Evolutionary conservation across 805 yeast genomes (phyloP).

Genomic region (Saccharomycopsis sp.): DNA sequence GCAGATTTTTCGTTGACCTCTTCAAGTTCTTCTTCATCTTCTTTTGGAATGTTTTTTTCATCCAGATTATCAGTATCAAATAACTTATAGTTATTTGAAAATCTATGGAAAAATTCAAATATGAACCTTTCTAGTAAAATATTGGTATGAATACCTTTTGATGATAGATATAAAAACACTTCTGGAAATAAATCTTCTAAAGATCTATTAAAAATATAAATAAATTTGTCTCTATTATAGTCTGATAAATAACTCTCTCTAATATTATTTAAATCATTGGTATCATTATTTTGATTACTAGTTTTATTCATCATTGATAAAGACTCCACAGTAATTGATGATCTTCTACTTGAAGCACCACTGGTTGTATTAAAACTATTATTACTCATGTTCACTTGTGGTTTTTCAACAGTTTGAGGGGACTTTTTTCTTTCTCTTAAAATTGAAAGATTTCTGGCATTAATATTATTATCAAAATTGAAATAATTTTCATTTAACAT

Average conservation of each 20-base stretch:
- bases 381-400: background rate
- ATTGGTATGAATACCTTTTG: constrained; percentile 16
- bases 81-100: constrained; percentile 11
- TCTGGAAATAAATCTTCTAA: constrained; percentile 18
- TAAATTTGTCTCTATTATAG: constrained; percentile 13
- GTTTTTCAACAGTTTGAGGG: background rate
- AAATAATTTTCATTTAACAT: constrained; percentile 18
- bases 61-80: constrained; percentile 13
- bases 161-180: constrained; percentile 13
- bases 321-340: constrained; percentile 11
- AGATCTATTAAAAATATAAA: constrained; percentile 16
- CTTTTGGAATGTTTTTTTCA: constrained; percentile 6
- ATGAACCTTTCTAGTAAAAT: constrained; percentile 13
- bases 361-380: background rate
- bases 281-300: background rate
- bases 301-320: constrained; percentile 1
- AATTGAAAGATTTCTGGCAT: constrained; percentile 10
- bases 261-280: constrained; percentile 9
- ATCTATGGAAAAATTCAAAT: constrained; percentile 16
- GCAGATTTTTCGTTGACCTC: background rate
- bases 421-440: constrained; percentile 7
- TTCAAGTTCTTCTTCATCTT: background rate
- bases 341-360: constrained; percentile 9
- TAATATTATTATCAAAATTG: constrained; percentile 18
- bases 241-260: constrained; percentile 13